Base-by-base conservation (phyloP, 2,329 filamentous ascomycete species). In the Penicillium hesseltinei region DNA sequence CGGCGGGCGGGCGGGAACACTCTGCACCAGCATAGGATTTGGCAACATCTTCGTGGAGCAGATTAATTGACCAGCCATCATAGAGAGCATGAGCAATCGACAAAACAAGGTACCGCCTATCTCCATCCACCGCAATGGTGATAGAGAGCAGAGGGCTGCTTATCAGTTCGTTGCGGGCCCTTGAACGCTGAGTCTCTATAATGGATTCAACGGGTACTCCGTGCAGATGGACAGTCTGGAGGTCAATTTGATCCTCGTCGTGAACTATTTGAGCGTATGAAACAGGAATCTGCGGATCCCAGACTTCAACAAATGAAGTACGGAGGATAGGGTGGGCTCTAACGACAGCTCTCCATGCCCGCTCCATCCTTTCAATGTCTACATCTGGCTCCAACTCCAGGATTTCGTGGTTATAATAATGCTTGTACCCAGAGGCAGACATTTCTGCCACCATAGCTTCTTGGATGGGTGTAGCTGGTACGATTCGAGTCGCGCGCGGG, bases 41-140 rank as follows among this genome's bases (percentile, higher is more conserved):
- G 17, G 80, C 73, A 0, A 96, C 81, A 66, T 94, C 86, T 43
- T 82, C 78, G 65, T 94, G 91, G 1, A 97, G 73, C 17, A 95
- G 76, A 4, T 80, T 79, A 13, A 97, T 81, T 3, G 92, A 96
- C 84, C 88, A 92, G 0, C 92, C 92, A 69, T 97, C 92, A 63
- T 97, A 97, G 21, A 96, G 80, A 1, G 92, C 91, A 73, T 97
- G 92, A 0, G 92, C 83, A 39, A 96, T 86, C 0, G 91, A 92
- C 1, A 97, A 71, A 5, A 84, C 57, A n/a, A 85, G 66, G 56
- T 81, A 82, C 3, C 53, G 69, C 17, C 73, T 69, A 6, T 60
- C 50, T 0, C 66, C 54, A 21, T 74, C 68, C 17, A 70, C 60
- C 21, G 79, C 63, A 4, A 80, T 50, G 3, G 72, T 73, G 15